Evolutionary conservation across 1,284 basidiomycete genomes (phyloP).

Genomic region (Phellopilus nigrolimitatus): DNA sequence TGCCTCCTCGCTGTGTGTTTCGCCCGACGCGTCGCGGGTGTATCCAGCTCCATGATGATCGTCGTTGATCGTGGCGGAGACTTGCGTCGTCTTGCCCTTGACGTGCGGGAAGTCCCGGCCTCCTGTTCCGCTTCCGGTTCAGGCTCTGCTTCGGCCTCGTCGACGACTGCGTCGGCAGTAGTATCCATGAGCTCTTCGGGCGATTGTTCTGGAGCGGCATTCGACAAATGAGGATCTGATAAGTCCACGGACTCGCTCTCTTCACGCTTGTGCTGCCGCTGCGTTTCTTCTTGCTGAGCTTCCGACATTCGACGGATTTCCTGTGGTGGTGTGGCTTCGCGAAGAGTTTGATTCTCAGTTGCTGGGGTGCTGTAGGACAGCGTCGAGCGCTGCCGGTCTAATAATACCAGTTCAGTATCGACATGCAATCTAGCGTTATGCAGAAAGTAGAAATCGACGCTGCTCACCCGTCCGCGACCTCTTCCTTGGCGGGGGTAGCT

Average conservation of each 20-base stretch:
- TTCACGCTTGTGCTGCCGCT: slow-evolving; percentile 15
- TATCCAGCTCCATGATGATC: slow-evolving; percentile 65
- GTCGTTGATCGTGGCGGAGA: slow-evolving; percentile 36
- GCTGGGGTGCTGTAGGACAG: slow-evolving; percentile 46
- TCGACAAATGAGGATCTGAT: slow-evolving; percentile 4
- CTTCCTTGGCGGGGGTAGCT: slow-evolving; percentile 44
- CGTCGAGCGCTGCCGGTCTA: slow-evolving; percentile 42
- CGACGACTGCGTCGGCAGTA: neutral
- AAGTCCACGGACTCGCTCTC: slow-evolving; percentile 17
- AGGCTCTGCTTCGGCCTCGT: neutral
- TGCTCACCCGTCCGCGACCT: slow-evolving; percentile 45
- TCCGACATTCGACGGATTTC: neutral
- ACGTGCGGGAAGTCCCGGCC: slow-evolving; percentile 20
- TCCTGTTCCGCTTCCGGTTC: slow-evolving; percentile 1
- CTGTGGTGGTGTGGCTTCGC: slow-evolving; percentile 4
- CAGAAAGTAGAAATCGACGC: neutral
- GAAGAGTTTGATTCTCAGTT: slow-evolving; percentile 45
- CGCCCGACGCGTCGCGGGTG: slow-evolving; percentile 56
- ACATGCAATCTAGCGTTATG: neutral
- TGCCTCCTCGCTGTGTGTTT: slow-evolving; percentile 47
- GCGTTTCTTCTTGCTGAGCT: neutral
- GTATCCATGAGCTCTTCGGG: neutral
- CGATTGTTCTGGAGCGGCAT: neutral
- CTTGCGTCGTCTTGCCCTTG: slow-evolving; percentile 27
- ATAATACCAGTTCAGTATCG: slow-evolving; percentile 8